phyloP scores from a whole-genome alignment of 345 rosid species.

The Sonneratia caseolaris region DNA sequence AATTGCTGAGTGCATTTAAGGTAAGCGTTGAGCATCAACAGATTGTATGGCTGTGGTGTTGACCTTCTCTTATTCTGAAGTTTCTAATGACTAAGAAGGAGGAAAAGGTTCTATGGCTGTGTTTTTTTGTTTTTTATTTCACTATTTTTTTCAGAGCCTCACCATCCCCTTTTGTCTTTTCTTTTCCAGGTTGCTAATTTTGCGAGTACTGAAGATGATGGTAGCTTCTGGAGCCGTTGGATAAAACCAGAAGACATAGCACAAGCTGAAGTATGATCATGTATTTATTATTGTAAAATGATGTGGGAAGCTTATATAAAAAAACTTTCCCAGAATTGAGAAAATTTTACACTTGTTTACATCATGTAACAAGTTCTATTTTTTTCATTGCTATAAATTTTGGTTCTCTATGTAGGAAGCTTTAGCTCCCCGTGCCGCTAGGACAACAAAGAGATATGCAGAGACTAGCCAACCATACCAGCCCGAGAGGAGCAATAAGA shows the following conservation, averaged over 20 bases:
- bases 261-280: conserved; percentile 63
- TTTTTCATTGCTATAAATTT: conserved; percentile 1
- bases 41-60: background rate
- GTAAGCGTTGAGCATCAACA: conserved; percentile 27
- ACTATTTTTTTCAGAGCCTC: background rate
- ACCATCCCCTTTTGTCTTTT: conserved; percentile 11
- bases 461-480: conserved; percentile 44
- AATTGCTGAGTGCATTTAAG: conserved; percentile 94
- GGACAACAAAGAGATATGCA: conserved; percentile 84
- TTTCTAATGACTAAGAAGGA: background rate
- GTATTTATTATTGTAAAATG: background rate
- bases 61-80: background rate
- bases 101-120: background rate
- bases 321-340: background rate
- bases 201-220: conserved; percentile 84
- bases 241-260: conserved; percentile 90
- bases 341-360: background rate
- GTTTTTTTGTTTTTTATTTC: background rate
- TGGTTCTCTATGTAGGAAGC: conserved; percentile 43
- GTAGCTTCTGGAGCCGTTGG: conserved; percentile 99
- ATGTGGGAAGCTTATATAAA: background rate
- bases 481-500: conserved; percentile 64
- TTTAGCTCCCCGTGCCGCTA: conserved; percentile 94
- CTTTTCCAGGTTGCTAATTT: conserved; percentile 78
- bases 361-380: background rate